Percentiles rank a stretch among this genome's conserved stretches.
Conservation (phyloP, 2,329 filamentous ascomycete species). For the Hysterium pulicare region DNA sequence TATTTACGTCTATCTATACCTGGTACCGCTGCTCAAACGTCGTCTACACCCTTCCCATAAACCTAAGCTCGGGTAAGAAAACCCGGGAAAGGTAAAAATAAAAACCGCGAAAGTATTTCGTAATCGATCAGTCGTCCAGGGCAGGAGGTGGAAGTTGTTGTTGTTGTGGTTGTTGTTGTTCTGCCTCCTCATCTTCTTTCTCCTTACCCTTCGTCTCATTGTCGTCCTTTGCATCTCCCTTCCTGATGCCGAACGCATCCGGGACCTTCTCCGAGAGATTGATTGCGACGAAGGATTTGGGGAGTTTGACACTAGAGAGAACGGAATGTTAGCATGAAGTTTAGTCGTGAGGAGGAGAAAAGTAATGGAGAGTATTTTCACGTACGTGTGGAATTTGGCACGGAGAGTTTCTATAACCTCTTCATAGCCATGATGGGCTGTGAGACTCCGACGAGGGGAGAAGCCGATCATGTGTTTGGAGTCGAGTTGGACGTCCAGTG, state of each 20-base stretch:
- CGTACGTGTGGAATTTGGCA: constrained; percentile 91
- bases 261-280: constrained; percentile 49
- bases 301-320: constrained; percentile 43
- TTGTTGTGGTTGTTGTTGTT: not conserved
- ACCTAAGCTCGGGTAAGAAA: too few relatives aligned
- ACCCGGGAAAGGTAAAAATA: too few relatives aligned
- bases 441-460: constrained; percentile 84
- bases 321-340: constrained; percentile 1
- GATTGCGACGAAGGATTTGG: constrained; percentile 50
- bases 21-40: too few relatives aligned
- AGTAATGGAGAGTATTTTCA: constrained; percentile 19
- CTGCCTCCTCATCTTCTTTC: constrained; percentile 1
- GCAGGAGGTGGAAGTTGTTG: not conserved
- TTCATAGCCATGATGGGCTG: constrained; percentile 91
- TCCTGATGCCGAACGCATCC: constrained; percentile 35
- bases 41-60: too few relatives aligned
- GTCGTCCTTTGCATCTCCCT: too few relatives aligned
- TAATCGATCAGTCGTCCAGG: not conserved
- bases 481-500: constrained; percentile 92
- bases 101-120: too few relatives aligned
- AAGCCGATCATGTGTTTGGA: constrained; percentile 95
- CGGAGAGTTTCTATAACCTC: constrained; percentile 92
- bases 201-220: constrained; percentile 2
- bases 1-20: too few relatives aligned
- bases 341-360: constrained; percentile 1